These are phyloP conservation scores for Plectosphaerella sp. DNA, from an alignment of 2,329 filamentous ascomycete genomes.

Conservation along the genomic window DNA sequence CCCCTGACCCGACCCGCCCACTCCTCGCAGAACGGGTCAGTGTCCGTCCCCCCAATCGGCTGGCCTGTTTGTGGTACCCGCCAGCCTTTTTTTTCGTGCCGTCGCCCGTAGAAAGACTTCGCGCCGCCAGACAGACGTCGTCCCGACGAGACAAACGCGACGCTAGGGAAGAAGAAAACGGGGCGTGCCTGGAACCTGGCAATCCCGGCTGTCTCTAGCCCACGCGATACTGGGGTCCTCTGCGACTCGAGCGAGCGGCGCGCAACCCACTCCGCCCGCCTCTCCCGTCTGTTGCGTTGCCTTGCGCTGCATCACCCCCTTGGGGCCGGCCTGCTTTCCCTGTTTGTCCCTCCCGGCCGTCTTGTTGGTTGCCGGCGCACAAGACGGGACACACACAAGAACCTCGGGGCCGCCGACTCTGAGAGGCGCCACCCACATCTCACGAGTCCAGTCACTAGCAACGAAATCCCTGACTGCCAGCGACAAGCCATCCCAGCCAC, in stretches of 20 bases:
- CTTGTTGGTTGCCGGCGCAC: not conserved
- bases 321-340: too few relatives aligned
- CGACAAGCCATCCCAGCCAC: not conserved
- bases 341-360: not conserved
- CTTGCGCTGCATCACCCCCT: too few relatives aligned
- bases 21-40: too few relatives aligned
- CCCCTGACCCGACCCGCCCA: not conserved
- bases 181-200: not conserved
- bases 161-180: not conserved
- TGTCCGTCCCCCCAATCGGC: not conserved
- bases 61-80: not conserved
- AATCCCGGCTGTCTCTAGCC: not conserved
- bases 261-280: too few relatives aligned
- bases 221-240: not conserved
- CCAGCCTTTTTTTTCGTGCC: not conserved
- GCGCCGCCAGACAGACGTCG: not conserved
- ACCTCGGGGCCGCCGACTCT: not conserved
- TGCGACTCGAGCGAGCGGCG: too few relatives aligned
- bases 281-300: too few relatives aligned
- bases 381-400: not conserved
- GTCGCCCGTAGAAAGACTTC: not conserved
- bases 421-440: not conserved
- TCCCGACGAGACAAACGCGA: not conserved
- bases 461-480: not conserved
- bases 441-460: not conserved